Conservation (phyloP, 192 early-diverging fungal genomes). For the Backusella macrospora region DNA sequence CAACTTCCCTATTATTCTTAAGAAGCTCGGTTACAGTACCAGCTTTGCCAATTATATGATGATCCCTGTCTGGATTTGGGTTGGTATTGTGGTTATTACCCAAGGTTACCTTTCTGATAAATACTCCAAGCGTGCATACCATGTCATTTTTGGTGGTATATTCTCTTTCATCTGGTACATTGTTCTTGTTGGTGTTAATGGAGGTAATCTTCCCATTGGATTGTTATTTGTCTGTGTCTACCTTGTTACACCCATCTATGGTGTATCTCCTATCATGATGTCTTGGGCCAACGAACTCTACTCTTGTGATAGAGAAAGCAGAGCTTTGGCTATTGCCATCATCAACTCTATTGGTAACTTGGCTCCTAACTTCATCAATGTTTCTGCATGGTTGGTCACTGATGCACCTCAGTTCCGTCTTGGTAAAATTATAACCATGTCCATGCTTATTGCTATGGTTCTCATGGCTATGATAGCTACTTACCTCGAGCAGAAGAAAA, state of each 20-base stretch:
- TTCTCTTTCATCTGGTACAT: slow-evolving; percentile 31
- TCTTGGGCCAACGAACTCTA: slow-evolving; percentile 35
- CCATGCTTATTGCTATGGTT: slow-evolving; percentile 16
- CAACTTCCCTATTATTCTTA: slow-evolving; percentile 46
- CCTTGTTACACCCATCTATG: slow-evolving; percentile 28
- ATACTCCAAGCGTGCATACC: slow-evolving; percentile 17
- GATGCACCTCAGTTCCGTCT: slow-evolving; percentile 28
- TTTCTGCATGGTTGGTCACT: slow-evolving; percentile 23
- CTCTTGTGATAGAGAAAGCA: slow-evolving; percentile 25
- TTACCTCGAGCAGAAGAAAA: slow-evolving; percentile 12
- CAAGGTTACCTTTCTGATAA: slow-evolving; percentile 32
- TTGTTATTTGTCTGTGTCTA: slow-evolving; percentile 30
- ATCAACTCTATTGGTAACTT: slow-evolving; percentile 31
- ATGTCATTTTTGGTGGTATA: slow-evolving; percentile 21
- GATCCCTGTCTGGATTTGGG: slow-evolving; percentile 40
- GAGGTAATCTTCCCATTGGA: slow-evolving; percentile 22
- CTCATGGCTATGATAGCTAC: not conserved
- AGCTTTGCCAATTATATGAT: slow-evolving; percentile 47
- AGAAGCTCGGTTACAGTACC: slow-evolving; percentile 43
- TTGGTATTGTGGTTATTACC: slow-evolving; percentile 30
- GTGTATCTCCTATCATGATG: slow-evolving; percentile 34
- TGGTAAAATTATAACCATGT: slow-evolving; percentile 14
- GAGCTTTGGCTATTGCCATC: slow-evolving; percentile 35
- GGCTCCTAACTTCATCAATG: slow-evolving; percentile 34
- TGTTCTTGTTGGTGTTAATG: slow-evolving; percentile 29